These are phyloP conservation scores for Diaporthe longicolla DNA, from an alignment of 2,329 filamentous ascomycete species.

Conservation along the genomic window DNA sequence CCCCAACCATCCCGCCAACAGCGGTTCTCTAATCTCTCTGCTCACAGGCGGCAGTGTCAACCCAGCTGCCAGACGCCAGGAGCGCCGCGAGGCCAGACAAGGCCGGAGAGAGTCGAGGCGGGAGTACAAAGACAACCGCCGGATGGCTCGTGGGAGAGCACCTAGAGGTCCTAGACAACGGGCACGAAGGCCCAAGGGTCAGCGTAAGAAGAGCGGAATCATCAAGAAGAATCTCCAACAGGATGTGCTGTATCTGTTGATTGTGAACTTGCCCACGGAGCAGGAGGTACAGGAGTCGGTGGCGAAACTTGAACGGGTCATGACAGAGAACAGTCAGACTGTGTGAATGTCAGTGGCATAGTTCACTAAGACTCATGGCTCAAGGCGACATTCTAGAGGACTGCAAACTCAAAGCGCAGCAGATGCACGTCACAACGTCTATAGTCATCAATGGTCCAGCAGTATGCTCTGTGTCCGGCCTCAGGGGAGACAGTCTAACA, in stretches of 20 bases:
- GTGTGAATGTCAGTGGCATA: background rate
- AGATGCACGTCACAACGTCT: background rate
- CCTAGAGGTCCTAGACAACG: conserved; percentile 23
- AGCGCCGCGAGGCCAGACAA: conserved; percentile 33
- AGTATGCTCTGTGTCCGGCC: background rate
- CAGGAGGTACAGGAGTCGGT: conserved; percentile 54
- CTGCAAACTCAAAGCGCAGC: background rate
- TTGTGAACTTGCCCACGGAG: conserved; percentile 64
- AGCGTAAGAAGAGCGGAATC: conserved; percentile 35
- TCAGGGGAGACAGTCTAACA: no score
- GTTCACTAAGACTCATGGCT: background rate
- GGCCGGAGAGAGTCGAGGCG: conserved; percentile 33
- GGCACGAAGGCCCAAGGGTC: conserved; percentile 4
- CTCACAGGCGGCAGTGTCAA: conserved; percentile 61
- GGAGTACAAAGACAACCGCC: conserved; percentile 28
- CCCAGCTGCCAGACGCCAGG: conserved; percentile 43
- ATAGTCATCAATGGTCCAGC: no score
- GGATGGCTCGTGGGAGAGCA: conserved; percentile 30
- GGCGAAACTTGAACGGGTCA: conserved; percentile 40
- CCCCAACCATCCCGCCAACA: conserved; percentile 65
- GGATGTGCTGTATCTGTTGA: conserved; percentile 65
- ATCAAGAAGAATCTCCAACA: conserved; percentile 45
- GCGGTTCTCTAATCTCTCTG: conserved; percentile 61
- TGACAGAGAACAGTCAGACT: background rate
- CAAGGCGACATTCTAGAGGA: background rate